Percentiles rank a stretch among this genome's conserved stretches.
These are phyloP conservation scores for Butyriboletus loyo DNA, from an alignment of 768 basidiomycete genomes.

Conservation along the genomic window DNA sequence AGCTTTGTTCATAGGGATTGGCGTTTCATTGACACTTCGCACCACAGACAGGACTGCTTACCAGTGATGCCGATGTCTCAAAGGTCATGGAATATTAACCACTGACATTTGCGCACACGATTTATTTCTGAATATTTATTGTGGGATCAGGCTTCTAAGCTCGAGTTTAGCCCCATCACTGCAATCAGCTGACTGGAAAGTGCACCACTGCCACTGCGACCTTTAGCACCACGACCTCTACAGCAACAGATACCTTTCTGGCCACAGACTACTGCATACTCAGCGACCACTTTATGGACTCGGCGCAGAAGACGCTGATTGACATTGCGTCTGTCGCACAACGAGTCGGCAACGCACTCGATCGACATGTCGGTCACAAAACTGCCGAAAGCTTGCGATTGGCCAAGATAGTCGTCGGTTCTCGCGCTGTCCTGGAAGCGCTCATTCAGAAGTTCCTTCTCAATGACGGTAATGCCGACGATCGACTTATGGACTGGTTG, in stretches of 20 bases:
- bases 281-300: not conserved
- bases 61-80: no score
- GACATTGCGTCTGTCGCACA: not conserved
- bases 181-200: no score
- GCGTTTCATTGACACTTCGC: no score
- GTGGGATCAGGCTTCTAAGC: no score
- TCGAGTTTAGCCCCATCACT: no score
- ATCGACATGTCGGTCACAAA: not conserved
- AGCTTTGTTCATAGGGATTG: no score
- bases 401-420: not conserved
- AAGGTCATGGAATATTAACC: no score
- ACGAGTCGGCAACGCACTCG: not conserved
- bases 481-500: not conserved
- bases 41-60: no score
- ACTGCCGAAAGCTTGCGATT: not conserved
- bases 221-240: no score
- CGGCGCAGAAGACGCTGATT: not conserved
- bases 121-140: no score
- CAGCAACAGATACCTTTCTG: not conserved
- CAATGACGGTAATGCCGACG: not conserved
- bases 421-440: not conserved
- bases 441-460: not conserved
- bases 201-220: no score
- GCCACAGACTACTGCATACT: not conserved
- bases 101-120: no score